Evolutionary conservation across 176 grass and related monocot genomes (phyloP), one percentile per base, ranked within the genome.

Genomic region (Eragrostis nindensis): DNA sequence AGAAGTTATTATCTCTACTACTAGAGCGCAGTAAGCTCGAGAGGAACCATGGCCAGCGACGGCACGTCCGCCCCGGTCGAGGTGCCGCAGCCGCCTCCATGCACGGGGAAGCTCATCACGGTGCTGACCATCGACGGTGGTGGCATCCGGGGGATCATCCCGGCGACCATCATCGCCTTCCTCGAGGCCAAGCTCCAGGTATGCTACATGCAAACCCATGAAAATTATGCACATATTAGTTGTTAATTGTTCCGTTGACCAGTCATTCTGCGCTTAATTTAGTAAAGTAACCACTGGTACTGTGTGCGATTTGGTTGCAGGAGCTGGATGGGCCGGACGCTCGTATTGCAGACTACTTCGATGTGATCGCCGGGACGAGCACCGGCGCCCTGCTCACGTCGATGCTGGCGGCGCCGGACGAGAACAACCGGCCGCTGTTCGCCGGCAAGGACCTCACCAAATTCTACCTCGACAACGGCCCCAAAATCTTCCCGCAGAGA

Each of bases 51-150:
- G 84, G 80, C 1, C 4, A 68, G 49, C 86, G 42, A 32, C 21
- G 69, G 11, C 45, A 46, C 62, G 13, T 57, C 50, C n/a, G 4
- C 43, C 71, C 70, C 27, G 6, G 49, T 27, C 44, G 18, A 79
- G 65, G 15, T 86, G 3, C 57, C 57, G 11, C 57, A 89, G 8
- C 86, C 86, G 29, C 48, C 57, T 26, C 57, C 57, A 11, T 12
- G 39, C 11, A 27, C 39, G 45, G 88, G 92, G 24, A 65, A 61
- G 55, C 79, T 85, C 19, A 72, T 94, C 71, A 94, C 88, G 0
- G 13, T 94, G 21, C 82, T 91, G 55, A 88, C 85, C 82, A 94
- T 94, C 78, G 88, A 94, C 40, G 92, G 92, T 36, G 92, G 92
- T 24, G 92, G 92, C 40, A 87, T 94, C 75, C 80, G 92, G 8